These are phyloP conservation scores for Volvox reticuliferus DNA, from an alignment of 139 green algal genomes.

Conservation along the genomic window DNA sequence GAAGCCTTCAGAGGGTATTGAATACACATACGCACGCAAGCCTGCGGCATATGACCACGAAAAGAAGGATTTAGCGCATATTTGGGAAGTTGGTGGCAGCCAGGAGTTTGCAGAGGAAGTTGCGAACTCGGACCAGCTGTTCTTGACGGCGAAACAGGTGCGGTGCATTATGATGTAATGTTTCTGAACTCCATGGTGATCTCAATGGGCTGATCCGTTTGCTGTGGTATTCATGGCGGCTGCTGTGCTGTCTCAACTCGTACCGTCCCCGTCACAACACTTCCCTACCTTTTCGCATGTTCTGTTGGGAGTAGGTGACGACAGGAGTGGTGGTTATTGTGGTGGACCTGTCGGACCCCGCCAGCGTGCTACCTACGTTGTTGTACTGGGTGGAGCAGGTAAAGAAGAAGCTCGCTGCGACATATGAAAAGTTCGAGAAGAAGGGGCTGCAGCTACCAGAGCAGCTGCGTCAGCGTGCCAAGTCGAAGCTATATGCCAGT, in stretches of 20 bases:
- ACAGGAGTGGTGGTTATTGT: slow-evolving; percentile 77
- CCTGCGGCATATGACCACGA: slow-evolving; percentile 62
- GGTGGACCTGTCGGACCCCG: slow-evolving; percentile 77
- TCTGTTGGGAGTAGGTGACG: slow-evolving; percentile 60
- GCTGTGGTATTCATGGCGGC: too few relatives aligned
- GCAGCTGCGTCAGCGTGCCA: slow-evolving; percentile 71
- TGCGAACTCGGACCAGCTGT: slow-evolving; percentile 63
- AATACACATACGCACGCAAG: slow-evolving; percentile 80
- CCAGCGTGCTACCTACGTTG: slow-evolving; percentile 55
- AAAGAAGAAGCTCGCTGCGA: slow-evolving; percentile 60
- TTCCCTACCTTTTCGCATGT: too few relatives aligned
- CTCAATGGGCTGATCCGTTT: too few relatives aligned
- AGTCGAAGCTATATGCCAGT: slow-evolving; percentile 58
- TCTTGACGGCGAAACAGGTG: slow-evolving; percentile 67
- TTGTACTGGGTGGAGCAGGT: slow-evolving; percentile 69
- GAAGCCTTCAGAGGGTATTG: slow-evolving; percentile 76
- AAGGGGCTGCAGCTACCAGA: slow-evolving; percentile 79
- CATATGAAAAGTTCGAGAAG: slow-evolving; percentile 76
- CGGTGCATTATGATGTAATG: neutral
- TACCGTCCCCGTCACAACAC: too few relatives aligned
- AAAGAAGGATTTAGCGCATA: slow-evolving; percentile 80
- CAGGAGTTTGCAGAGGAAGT: slow-evolving; percentile 73
- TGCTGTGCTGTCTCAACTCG: too few relatives aligned
- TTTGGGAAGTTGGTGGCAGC: slow-evolving; percentile 80
- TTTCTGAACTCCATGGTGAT: too few relatives aligned